A percentile compares a stretch with the other conserved stretches of the same genome.
phyloP scores from a whole-genome alignment of 495 filamentous ascomycete genomes.

The Aspergillus funiculosus region DNA sequence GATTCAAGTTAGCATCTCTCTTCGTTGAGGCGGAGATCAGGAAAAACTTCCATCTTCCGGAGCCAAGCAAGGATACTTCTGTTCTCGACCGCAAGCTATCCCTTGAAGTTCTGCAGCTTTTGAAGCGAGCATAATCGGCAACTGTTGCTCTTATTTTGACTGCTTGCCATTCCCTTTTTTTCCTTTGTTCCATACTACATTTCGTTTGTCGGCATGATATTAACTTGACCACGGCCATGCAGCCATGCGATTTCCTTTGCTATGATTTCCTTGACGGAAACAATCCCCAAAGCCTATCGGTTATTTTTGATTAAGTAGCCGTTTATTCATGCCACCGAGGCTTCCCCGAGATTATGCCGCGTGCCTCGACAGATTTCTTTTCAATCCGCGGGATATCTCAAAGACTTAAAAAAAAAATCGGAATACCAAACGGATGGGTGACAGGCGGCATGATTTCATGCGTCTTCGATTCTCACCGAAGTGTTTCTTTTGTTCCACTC shows the following conservation, averaged over 20 bases:
- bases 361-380: too few species aligned
- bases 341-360: conserved; percentile 4
- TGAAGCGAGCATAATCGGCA: conserved; percentile 15
- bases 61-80: conserved; percentile 20
- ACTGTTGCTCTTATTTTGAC: background rate
- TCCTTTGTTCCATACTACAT: background rate
- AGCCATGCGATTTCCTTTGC: conserved; percentile 8
- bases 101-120: conserved; percentile 13
- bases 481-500: conserved; percentile 11
- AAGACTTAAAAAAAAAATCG: conserved; percentile 3
- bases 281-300: too few species aligned
- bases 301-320: background rate
- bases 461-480: background rate
- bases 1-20: conserved; percentile 74
- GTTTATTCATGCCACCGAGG: background rate
- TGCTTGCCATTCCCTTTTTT: background rate
- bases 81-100: conserved; percentile 12
- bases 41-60: conserved; percentile 44
- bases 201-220: conserved; percentile 7
- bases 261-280: too few species aligned
- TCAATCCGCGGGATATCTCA: too few species aligned
- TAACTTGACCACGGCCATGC: background rate
- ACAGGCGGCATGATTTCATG: background rate
- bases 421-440: too few species aligned
- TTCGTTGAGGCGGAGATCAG: conserved; percentile 70